Conservation (phyloP, 1,284 basidiomycete species). For the Lentinula novae-zelandiae region DNA sequence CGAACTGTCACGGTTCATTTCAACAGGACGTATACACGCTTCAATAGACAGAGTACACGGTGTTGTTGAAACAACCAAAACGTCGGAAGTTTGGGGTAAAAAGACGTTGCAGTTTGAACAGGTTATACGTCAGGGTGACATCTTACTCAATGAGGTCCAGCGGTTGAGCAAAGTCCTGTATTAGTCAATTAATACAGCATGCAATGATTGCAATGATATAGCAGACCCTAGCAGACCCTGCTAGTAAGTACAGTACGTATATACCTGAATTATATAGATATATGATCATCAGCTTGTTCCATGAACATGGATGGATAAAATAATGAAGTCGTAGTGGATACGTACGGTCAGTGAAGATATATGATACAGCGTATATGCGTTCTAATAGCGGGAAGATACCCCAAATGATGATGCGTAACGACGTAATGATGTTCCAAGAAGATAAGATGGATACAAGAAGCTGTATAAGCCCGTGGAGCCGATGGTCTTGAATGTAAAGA, state of each 20-base stretch:
- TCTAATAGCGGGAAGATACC: not conserved
- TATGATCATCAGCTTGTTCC: not conserved
- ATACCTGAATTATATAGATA: not conserved
- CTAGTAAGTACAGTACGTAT: not conserved
- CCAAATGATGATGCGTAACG: not conserved
- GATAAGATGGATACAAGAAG: not conserved
- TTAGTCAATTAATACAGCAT: conserved; percentile 23
- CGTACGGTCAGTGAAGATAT: not conserved
- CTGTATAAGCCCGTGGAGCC: not conserved
- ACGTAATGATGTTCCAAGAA: not conserved
- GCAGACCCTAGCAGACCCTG: too few species aligned
- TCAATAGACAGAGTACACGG: conserved; percentile 95
- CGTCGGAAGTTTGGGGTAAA: conserved; percentile 40
- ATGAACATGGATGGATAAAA: not conserved
- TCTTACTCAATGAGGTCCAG: conserved; percentile 79
- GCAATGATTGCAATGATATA: not conserved
- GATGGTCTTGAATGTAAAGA: not conserved
- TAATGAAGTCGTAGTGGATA: not conserved
- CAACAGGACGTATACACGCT: conserved; percentile 84
- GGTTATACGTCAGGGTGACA: conserved; percentile 85
- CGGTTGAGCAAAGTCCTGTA: conserved; percentile 74
- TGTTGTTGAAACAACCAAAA: conserved; percentile 92
- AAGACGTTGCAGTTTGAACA: conserved; percentile 93
- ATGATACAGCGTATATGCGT: not conserved
- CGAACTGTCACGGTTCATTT: conserved; percentile 92